Evolutionary conservation across 805 yeast species (phyloP).

Genomic region (Lachancea kluyveri): DNA sequence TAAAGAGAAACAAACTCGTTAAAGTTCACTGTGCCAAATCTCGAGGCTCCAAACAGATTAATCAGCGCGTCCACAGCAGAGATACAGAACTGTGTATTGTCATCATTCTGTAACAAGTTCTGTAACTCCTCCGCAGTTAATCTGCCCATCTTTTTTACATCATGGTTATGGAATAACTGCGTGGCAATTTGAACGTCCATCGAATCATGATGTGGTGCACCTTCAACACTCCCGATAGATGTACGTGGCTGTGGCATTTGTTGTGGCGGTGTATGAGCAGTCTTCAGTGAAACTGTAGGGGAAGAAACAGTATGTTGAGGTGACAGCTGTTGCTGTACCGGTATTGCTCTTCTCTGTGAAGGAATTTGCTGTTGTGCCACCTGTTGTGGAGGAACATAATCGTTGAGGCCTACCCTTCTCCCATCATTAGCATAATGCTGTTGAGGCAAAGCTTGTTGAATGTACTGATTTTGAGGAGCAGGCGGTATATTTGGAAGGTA

Average conservation of each 20-base stretch:
- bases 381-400: conserved; percentile 1
- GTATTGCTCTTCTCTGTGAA: neutral
- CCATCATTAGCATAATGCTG: conserved; percentile 1
- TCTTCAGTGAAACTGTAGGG: conserved; percentile 1
- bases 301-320: conserved; percentile 2
- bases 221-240: neutral
- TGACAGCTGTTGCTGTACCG: conserved; percentile 1
- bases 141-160: conserved; percentile 25
- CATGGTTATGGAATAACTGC: conserved; percentile 29
- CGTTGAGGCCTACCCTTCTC: neutral
- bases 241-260: neutral
- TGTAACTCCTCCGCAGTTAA: conserved; percentile 30
- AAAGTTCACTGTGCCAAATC: conserved; percentile 30
- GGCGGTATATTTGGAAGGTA: conserved; percentile 1
- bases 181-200: conserved; percentile 25
- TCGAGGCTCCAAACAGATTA: conserved; percentile 30
- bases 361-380: neutral
- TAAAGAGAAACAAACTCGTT: conserved; percentile 30
- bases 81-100: conserved; percentile 26
- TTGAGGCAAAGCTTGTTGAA: neutral
- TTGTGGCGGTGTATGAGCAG: conserved; percentile 1
- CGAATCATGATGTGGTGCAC: conserved; percentile 12
- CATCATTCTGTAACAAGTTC: conserved; percentile 32
- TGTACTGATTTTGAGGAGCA: neutral
- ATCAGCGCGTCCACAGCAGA: conserved; percentile 32